Evolutionary conservation across 176 grass and related monocot species (phyloP), one percentile per base, ranked within the genome.

Genomic region (Rhynchospora tenuis): DNA sequence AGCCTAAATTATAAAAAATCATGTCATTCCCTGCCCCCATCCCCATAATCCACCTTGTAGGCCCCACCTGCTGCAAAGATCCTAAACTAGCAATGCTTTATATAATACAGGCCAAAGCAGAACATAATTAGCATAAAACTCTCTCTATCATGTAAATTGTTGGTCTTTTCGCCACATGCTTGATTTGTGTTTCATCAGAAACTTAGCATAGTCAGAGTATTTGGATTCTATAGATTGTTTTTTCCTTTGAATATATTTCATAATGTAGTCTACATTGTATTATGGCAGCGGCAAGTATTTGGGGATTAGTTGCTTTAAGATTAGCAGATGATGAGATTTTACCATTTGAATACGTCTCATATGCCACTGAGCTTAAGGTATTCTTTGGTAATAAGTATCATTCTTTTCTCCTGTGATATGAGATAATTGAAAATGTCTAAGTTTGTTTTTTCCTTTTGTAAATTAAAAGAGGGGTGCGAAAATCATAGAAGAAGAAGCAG

Each of bases 241-340:
- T 47, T 23, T 2, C 9, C 65, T 3, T 67, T 69, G 46, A 12
- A 1, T 73, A 27, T 11, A 9, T 15, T 12, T 8, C 17, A 5
- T 54, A 29, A 28, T 29, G 51, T 74, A 22, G 43, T 15, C 46
- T 74, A 17, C 28, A 20, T 74, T 16, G 6, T 75, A 54, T 75
- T 75, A 8, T 75, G 72, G 29, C 85, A 94, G 92, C 81, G 75
- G 92, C 94, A 74, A 94, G 92, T 75, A 94, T 97, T 15, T 97
- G 94, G 94, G 94, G 94, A 76, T 85, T 89, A 62, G 86, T 94
- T 88, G 92, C 85, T 86, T 86, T 97, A 63, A 92, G 80, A 66
- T 88, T 97, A 54, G 92, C 94, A 9, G 79, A 89, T 17, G 92
- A 94, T n/a, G 90, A 89, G 64, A 86, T 94, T 73, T 78, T 97